Percentiles rank a stretch among this genome's conserved stretches.
Evolutionary conservation across 306 rosid genomes (phyloP).

Genomic region (Benincasa hispida): DNA sequence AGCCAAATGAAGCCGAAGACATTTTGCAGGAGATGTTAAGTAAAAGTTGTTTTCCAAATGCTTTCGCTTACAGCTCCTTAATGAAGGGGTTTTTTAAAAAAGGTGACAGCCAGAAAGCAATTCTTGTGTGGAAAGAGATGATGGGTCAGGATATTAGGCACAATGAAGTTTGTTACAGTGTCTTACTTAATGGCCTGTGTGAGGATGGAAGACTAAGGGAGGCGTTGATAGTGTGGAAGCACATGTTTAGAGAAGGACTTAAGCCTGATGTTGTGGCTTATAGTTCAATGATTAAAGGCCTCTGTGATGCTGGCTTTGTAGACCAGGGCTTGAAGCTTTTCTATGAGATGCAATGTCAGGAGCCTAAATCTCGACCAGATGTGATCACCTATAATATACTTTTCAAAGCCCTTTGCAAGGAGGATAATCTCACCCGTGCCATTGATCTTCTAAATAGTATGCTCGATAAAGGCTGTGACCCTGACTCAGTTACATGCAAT

Average conservation of each 20-base stretch:
- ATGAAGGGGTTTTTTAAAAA: constrained; percentile 63
- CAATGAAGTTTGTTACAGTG: constrained; percentile 59
- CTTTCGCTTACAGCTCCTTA: constrained; percentile 63
- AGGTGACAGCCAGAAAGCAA: constrained; percentile 50
- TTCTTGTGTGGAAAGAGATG: constrained; percentile 79
- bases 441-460: constrained; percentile 57
- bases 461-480: constrained; percentile 75
- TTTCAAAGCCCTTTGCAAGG: constrained; percentile 51
- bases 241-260: constrained; percentile 61
- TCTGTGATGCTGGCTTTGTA: constrained; percentile 52
- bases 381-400: constrained; percentile 75
- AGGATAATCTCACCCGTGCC: constrained; percentile 47
- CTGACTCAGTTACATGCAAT: constrained; percentile 59
- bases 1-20: constrained; percentile 49
- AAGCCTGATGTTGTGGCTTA: constrained; percentile 85
- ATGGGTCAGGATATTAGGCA: constrained; percentile 17
- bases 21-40: constrained; percentile 51
- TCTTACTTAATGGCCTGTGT: constrained; percentile 68
- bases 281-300: constrained; percentile 88
- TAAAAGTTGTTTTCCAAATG: constrained; percentile 50
- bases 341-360: constrained; percentile 70
- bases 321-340: constrained; percentile 81
- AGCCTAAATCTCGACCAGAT: constrained; percentile 50
- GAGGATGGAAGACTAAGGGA: constrained; percentile 57
- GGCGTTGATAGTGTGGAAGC: constrained; percentile 81